Base-by-base conservation (phyloP, 176 grass and related monocot genomes). In the Cocos nucifera region DNA sequence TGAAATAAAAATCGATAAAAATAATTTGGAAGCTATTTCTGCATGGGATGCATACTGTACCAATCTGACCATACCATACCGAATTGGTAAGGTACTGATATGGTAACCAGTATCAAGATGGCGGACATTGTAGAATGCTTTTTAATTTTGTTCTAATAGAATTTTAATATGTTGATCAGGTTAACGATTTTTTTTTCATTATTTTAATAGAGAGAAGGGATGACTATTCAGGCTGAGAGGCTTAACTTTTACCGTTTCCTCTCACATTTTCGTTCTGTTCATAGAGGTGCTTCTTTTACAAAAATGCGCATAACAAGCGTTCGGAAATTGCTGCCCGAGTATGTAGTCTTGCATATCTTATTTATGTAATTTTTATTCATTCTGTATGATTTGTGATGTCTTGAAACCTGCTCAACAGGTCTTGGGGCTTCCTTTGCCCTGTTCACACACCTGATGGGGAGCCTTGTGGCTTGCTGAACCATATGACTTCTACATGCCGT, bases 321-420 rank as follows among this genome's bases (percentile, higher is more conserved):
- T 28, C 79, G 90, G 48, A 95, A 95, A 71, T 80, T 95, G 78
- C 86, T 95, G 70, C 90, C 90, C 24, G 90, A 95, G 90, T 95
- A 90, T 62, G 58, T 71, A 70, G 35, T 24, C 22, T 54, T 78
- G 51, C 60, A 49, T 76, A 8, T 30, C 27, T 61, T 72, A 6
- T 55, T 26, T 48, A 15, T 22, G 59, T 59, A 51, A 48, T 17
- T 10, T 6, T 52, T 27, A 2, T 53, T 28, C 54, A 39, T 19
- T 68, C 59, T 62, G 9, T 27, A 44, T 62, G 59, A 22, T 53
- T 66, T 25, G 50, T 66, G 69, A 19, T 44, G 35, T 44, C 54
- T 82, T 69, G 64, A 56, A 63, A 59, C 57, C 51, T 57, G 19
- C 51, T 35, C 77, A 15, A 62, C 77, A 95, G 90, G 75, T 90